Evolutionary conservation across 2,329 filamentous ascomycete species (phyloP).

Genomic region (Pseudogymnoascus sp.): DNA sequence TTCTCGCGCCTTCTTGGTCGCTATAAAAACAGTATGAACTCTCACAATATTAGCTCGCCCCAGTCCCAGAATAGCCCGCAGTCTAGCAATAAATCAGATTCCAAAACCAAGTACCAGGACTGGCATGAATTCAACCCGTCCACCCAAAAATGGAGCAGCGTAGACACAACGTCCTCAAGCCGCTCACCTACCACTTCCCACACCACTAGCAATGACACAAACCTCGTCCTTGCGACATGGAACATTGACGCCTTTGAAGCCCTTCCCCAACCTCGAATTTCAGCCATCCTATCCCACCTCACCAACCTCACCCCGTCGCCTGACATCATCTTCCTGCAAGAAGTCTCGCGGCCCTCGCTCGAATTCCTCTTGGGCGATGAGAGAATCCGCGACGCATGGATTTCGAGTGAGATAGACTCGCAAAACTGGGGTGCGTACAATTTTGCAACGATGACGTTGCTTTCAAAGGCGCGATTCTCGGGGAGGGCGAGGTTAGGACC

Average conservation of each 20-base stretch:
- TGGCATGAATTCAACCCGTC: not conserved
- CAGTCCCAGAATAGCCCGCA: not conserved
- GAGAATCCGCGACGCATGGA: slow-evolving; percentile 27
- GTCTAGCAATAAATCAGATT: not conserved
- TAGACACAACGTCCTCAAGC: not conserved
- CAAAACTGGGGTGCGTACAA: slow-evolving; percentile 19
- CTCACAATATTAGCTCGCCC: too few species aligned
- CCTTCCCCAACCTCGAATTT: slow-evolving; percentile 19
- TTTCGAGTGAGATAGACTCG: slow-evolving; percentile 27
- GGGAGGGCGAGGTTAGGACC: slow-evolving; percentile 21
- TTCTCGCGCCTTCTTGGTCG: not conserved
- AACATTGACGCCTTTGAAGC: slow-evolving; percentile 27
- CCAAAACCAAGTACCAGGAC: not conserved
- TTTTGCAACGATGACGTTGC: slow-evolving; percentile 27
- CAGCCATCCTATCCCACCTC: slow-evolving; percentile 26
- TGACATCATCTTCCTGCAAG: slow-evolving; percentile 33
- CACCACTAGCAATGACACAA: not conserved
- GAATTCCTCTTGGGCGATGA: slow-evolving; percentile 21
- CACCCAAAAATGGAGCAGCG: not conserved
- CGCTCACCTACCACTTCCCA: not conserved
- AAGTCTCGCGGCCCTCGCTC: slow-evolving; percentile 27
- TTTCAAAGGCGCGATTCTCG: slow-evolving; percentile 26
- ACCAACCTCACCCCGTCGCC: slow-evolving; percentile 14
- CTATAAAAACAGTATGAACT: not conserved
- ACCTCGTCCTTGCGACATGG: slow-evolving; percentile 27